These are phyloP conservation scores for Colletotrichum melonis DNA, from an alignment of 2,329 filamentous ascomycete species.

Conservation along the genomic window DNA sequence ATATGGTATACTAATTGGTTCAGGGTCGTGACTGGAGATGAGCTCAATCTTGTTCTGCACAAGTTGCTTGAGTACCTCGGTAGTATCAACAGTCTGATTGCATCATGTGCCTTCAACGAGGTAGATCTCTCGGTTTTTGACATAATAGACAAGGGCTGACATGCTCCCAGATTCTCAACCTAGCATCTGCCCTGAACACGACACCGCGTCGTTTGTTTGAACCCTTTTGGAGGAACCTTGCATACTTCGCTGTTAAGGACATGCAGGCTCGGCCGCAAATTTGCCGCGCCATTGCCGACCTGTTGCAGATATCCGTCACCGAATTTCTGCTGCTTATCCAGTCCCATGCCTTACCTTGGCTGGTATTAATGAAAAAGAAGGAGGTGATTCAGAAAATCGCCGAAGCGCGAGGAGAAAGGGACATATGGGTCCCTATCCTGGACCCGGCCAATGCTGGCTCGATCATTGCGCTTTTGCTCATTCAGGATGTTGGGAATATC, in stretches of 20 bases:
- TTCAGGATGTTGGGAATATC: conserved; percentile 66
- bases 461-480: conserved; percentile 69
- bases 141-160: neutral
- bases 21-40: conserved; percentile 79
- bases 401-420: conserved; percentile 76
- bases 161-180: conserved; percentile 65
- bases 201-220: conserved; percentile 78
- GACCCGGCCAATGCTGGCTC: conserved; percentile 67
- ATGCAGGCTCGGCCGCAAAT: conserved; percentile 85
- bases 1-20: conserved; percentile 17
- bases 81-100: conserved; percentile 82
- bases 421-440: conserved; percentile 67
- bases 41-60: conserved; percentile 87
- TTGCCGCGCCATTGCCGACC: conserved; percentile 81
- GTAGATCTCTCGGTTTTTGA: conserved; percentile 51
- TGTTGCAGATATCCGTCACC: conserved; percentile 80
- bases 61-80: conserved; percentile 89
- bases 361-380: conserved; percentile 81
- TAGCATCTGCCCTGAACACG: conserved; percentile 73
- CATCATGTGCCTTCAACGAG: conserved; percentile 85
- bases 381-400: conserved; percentile 87
- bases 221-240: conserved; percentile 90
- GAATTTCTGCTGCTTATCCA: conserved; percentile 83
- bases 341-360: conserved; percentile 83
- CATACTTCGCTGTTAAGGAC: conserved; percentile 85